A percentile compares a stretch with the other conserved stretches of the same genome.
Evolutionary conservation across 2,329 filamentous ascomycete genomes (phyloP).

Genomic region (Dothidotthia symphoricarpi): DNA sequence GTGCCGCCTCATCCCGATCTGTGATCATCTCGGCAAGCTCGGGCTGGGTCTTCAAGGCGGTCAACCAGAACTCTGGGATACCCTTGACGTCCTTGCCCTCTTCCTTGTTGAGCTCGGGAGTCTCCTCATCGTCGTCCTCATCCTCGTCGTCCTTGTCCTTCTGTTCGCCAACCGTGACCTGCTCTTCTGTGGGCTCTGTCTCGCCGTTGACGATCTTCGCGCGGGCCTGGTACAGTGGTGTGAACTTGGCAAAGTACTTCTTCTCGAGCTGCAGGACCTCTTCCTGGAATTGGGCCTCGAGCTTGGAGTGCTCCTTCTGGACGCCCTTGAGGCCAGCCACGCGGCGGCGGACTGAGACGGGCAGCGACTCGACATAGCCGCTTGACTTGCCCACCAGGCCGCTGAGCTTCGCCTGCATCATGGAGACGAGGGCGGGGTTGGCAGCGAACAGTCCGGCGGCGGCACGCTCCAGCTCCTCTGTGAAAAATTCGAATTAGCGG

Average conservation of each 20-base stretch:
- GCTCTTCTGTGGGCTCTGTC: conserved; percentile 79
- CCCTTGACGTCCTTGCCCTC: conserved; percentile 62
- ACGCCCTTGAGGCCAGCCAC: conserved; percentile 96
- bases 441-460: conserved; percentile 92
- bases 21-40: conserved; percentile 98
- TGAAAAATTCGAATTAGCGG: conserved; percentile 40
- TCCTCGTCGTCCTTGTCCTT: conserved; percentile 64
- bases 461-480: conserved; percentile 88
- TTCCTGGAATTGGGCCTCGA: conserved; percentile 97
- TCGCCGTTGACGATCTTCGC: conserved; percentile 86
- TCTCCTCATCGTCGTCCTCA: conserved; percentile 54
- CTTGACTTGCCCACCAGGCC: conserved; percentile 92
- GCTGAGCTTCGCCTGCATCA: conserved; percentile 97
- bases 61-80: conserved; percentile 99
- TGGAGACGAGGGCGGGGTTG: conserved; percentile 89
- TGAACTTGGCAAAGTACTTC: conserved; percentile 99
- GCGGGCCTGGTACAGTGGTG: conserved; percentile 93
- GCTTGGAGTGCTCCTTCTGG: conserved; percentile 97
- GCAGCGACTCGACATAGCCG: conserved; percentile 96
- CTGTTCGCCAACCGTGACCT: conserved; percentile 82
- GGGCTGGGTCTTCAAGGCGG: conserved; percentile 99
- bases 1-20: conserved; percentile 89
- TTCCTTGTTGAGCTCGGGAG: conserved; percentile 60
- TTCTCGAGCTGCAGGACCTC: conserved; percentile 98
- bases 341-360: conserved; percentile 82